Conservation (phyloP, 192 early-diverging fungal species). For the Kickxella alabastrina region DNA sequence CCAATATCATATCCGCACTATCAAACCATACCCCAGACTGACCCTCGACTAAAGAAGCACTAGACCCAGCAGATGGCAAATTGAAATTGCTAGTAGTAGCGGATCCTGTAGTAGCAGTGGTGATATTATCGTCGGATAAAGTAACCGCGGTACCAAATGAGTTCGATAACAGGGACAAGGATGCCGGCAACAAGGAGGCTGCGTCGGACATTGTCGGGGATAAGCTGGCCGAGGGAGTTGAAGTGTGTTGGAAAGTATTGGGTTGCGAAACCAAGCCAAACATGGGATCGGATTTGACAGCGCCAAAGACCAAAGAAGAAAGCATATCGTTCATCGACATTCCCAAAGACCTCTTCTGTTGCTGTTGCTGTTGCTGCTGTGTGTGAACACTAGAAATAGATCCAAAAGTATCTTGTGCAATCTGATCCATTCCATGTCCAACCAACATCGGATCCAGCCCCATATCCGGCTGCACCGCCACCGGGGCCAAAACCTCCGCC, state of each 20-base stretch:
- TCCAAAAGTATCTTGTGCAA: conserved; percentile 46
- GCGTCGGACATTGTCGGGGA: no score
- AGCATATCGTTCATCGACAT: conserved; percentile 26
- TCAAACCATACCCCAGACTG: conserved; percentile 2
- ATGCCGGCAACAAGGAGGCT: no score
- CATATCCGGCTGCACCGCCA: no score
- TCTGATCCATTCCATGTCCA: conserved; percentile 41
- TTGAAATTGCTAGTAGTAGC: not conserved
- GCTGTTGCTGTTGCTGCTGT: no score
- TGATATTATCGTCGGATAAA: no score
- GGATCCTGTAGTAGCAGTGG: not conserved
- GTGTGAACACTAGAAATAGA: not conserved
- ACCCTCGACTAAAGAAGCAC: not conserved
- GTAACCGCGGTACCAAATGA: no score
- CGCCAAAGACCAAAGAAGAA: conserved; percentile 11
- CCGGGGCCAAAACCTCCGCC: no score
- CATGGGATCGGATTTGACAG: conserved; percentile 46
- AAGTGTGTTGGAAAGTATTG: not conserved
- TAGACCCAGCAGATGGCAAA: no score
- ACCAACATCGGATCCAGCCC: not conserved
- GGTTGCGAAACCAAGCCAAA: conserved; percentile 22
- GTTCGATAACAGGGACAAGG: no score
- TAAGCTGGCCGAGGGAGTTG: no score
- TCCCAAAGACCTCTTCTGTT: not conserved
- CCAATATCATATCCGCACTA: conserved; percentile 12